Percentiles rank a stretch among this genome's conserved stretches.
These are phyloP conservation scores for Saprolegnia diclina DNA, from an alignment of 352 stramenopile genomes.

Conservation along the genomic window DNA sequence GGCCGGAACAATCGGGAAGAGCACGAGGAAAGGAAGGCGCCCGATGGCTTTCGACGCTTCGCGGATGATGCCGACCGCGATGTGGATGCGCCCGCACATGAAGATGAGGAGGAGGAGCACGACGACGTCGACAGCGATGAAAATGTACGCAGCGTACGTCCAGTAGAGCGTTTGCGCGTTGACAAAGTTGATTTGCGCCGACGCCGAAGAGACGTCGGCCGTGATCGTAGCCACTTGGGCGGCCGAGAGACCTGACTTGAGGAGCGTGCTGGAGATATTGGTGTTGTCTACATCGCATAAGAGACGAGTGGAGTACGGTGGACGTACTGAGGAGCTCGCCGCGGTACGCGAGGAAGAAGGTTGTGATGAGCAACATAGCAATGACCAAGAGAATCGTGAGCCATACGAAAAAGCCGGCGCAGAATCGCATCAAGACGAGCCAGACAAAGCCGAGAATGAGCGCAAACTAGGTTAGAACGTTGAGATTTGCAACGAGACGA, in stretches of 20 bases:
- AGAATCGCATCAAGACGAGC: conserved; percentile 69
- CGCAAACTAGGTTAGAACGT: conserved; percentile 23
- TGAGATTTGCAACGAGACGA: neutral
- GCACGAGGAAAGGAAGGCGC: conserved; percentile 66
- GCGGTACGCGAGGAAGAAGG: conserved; percentile 71
- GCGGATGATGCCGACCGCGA: conserved; percentile 82
- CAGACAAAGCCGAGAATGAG: conserved; percentile 65
- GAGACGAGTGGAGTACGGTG: neutral
- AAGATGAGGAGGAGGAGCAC: conserved; percentile 68
- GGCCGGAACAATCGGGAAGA: conserved; percentile 70
- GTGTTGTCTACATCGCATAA: conserved; percentile 6
- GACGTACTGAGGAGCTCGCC: conserved; percentile 47
- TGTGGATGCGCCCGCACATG: conserved; percentile 74
- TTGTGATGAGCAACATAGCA: conserved; percentile 59
- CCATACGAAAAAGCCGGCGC: conserved; percentile 73
- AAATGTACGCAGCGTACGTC: conserved; percentile 68
- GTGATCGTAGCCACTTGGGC: conserved; percentile 38
- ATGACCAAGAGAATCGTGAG: conserved; percentile 62
- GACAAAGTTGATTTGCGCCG: conserved; percentile 33
- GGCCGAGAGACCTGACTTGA: conserved; percentile 43
- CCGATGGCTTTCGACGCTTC: conserved; percentile 77
- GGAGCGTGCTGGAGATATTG: conserved; percentile 31
- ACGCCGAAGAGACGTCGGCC: conserved; percentile 49
- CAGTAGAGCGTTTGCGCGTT: conserved; percentile 60
- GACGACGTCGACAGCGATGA: conserved; percentile 55